Evolutionary conservation across 2,329 filamentous ascomycete genomes (phyloP), one percentile per base, ranked within the genome.

Genomic region (Aspergillus puulaauensis): DNA sequence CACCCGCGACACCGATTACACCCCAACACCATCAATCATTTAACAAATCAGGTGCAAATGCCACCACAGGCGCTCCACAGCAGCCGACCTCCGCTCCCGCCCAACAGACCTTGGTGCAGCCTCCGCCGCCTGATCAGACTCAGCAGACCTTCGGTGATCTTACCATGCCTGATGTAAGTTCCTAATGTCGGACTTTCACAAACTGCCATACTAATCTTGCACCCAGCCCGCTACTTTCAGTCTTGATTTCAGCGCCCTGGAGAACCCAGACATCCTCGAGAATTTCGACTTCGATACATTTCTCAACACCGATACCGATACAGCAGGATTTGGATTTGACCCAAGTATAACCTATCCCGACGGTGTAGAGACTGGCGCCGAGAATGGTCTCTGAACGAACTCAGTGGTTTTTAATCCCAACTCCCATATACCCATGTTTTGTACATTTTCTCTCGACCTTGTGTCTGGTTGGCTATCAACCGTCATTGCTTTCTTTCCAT

Each of bases 271-370:
- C 65, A 73, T 80, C 33, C 68, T 81, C 45, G 79, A 81, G 66
- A 79, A 77, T 64, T 88, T 88, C 69, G 85, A 88, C 71, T 88
- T 88, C 69, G 86, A 88, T 68, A 84, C 82, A 15, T 88, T 88
- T 76, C 76, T 88, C 52, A 85, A 87, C 66, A 84, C 81, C 40
- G 82, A 82, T 62, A 70, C 66, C 45, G 76, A 75, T 54, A 67
- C 68, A n/a, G 67, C 70, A 37, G 71, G 70, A 21, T 79, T 79
- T 63, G 73, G 73, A 24, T 79, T 79, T 58, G 75, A 77, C 43
- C 72, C 75, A 21, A 77, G 64, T 61, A 70, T 75, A 56, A 57
- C 69, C 44, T 77, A 75, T 59, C 58, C 69, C 35, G 77, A 78
- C 60, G 73, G 75, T 64, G 76, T 78, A 62, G 76, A 77, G 64